Base-by-base conservation (phyloP, 2,329 filamentous ascomycete species). In the Claviceps cyperi region DNA sequence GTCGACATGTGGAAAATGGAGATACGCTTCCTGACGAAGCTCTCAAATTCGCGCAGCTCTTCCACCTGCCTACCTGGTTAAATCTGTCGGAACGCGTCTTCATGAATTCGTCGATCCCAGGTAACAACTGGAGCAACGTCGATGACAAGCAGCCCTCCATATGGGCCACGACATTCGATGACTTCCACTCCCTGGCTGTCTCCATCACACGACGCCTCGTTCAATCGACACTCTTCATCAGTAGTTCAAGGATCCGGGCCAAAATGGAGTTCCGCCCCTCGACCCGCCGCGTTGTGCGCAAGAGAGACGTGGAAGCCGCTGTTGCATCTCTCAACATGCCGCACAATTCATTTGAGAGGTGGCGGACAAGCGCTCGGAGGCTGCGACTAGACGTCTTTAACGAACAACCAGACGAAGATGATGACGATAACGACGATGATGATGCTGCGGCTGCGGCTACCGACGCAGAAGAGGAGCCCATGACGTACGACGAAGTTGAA, bases 131-230 rank as follows among this genome's bases (percentile, higher is more conserved):
- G 86, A 70, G 68, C 36, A 71, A 69, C 39, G 58, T 85, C 7
- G 73, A 75, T 19, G 72, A 75, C n/a, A 73, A 77, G 50, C 70
- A 70, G 3, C 89, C 89, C 0, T 79, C 83, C 0, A 77, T 95
- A 21, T 81, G 84, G 56, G 77, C 81, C 6, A 89, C 86, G 1
- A 81, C 85, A 0, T 74, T 94, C n/a, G 74, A 78, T 5, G 86
- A 92, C 57, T 83, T 95, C 43, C 75, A 89, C 58, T 76, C 77
- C 8, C 64, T 95, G 2, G 71, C 76, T 0, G 62, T 84, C 1
- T 84, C 77, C 49, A 56, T 92, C 14, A 90, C 85, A 0, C 78
- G 77, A 52, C 75, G 85, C 13, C 66, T 95, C 1, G 70, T 92
- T 2, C 78, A 85, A 45, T 78, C 84, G 0, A 71, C 79, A 0